Base-by-base conservation (phyloP, 768 basidiomycete genomes). In the Lactarius hengduanensis region DNA sequence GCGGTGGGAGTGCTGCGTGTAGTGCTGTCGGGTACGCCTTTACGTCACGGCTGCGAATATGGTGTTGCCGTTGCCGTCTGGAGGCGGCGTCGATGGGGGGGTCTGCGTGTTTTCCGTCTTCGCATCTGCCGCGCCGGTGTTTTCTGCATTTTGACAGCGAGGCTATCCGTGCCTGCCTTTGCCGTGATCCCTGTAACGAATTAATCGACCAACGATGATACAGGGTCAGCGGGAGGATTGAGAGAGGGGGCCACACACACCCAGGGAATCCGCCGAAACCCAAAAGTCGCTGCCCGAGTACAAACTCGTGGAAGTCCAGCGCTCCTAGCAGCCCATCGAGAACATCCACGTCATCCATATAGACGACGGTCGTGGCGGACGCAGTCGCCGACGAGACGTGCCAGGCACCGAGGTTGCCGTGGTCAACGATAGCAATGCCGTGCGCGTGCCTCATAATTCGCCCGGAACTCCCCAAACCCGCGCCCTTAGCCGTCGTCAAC, bases 1-100 rank as follows among this genome's bases (percentile, higher is more conserved):
- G 75, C 0, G 94, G 74, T 0, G 95, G 94, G 0, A 98, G 83
- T 0, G 86, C 75, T 0, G 82, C 78, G 72, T 96, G 87, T 0
- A 98, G 77, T 1, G 77, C 72, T 45, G 76, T 75, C 4, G 97
- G 82, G 9, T 86, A 87, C 0, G 72, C 72, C 75, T 96, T 84
- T 43, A 97, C 0, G 76, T 64, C 28, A 90, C 50, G 2, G 67
- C 18, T 57, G 59, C 5, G 65, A 63, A 30, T 63, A 59, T 5
- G 61, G 36, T 18, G 16, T 67, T 40, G 4, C n/a, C 18, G 0
- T n/a, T 26, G 10, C 15, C 4, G 16, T 41, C 40, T 41, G 13
- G 47, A 2, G 0, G 40, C 40, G 40, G 15, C 15, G 15, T 76
- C 64, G 2, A 1, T 9, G 84, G 72, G 6, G 71, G 69, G 30